Evolutionary conservation across 768 basidiomycete species (phyloP).

Genomic region (Mycena belliarum): DNA sequence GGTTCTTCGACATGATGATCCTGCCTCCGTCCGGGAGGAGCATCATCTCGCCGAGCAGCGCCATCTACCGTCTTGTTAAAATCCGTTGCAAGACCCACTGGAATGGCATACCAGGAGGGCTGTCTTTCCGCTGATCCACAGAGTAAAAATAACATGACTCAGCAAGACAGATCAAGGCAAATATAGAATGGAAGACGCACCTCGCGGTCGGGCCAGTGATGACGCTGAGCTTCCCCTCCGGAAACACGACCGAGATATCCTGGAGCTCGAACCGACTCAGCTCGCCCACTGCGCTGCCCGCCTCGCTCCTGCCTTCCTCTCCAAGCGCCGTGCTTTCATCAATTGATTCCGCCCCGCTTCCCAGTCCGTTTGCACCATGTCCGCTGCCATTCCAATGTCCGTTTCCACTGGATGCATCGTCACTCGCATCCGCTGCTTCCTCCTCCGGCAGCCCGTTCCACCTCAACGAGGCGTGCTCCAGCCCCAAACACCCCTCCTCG

Average conservation of each 20-base stretch:
- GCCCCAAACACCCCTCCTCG: constrained; percentile 50
- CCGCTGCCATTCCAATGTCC: background rate
- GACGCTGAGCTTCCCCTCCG: constrained; percentile 67
- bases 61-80: constrained; percentile 47
- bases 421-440: constrained; percentile 11
- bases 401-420: too few relatives aligned
- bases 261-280: constrained; percentile 64
- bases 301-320: constrained; percentile 15
- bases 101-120: constrained; percentile 58
- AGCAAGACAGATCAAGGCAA: too few relatives aligned
- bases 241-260: constrained; percentile 71
- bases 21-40: constrained; percentile 48
- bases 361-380: too few relatives aligned
- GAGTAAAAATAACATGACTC: too few relatives aligned
- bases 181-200: background rate
- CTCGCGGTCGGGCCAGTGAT: constrained; percentile 77
- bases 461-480: constrained; percentile 57
- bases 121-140: constrained; percentile 64
- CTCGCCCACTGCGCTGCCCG: constrained; percentile 17
- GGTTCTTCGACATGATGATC: constrained; percentile 69
- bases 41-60: constrained; percentile 73
- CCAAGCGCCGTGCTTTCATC: constrained; percentile 1
- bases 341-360: background rate
- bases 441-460: constrained; percentile 54
- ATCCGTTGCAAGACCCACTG: background rate